Percentiles rank a stretch among this genome's conserved stretches.
Evolutionary conservation across 257 asterid species (phyloP).

Genomic region (Solanum ossicruentum): DNA sequence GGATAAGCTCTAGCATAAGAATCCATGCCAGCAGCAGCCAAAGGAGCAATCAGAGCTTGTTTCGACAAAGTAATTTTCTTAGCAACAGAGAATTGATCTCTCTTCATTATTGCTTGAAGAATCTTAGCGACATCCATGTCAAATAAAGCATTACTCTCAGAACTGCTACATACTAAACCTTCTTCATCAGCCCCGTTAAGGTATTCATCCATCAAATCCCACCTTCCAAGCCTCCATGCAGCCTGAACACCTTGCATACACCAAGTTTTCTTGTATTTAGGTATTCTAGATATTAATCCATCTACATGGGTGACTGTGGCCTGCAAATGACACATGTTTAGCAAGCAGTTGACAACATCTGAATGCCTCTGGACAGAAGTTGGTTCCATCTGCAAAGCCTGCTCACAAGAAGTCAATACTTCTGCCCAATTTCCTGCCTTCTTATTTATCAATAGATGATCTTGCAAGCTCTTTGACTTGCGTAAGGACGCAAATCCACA

Average conservation of each 20-base stretch:
- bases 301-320: slow-evolving; percentile 94
- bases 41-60: slow-evolving; percentile 95
- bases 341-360: slow-evolving; percentile 87
- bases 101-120: slow-evolving; percentile 87
- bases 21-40: slow-evolving; percentile 99
- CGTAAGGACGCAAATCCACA: slow-evolving; percentile 89
- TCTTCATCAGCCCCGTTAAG: slow-evolving; percentile 75
- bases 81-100: slow-evolving; percentile 59
- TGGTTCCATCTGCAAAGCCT: slow-evolving; percentile 91
- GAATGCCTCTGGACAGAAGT: slow-evolving; percentile 78
- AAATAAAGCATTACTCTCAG: slow-evolving; percentile 88
- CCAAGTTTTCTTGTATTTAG: slow-evolving; percentile 77
- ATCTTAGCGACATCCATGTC: slow-evolving; percentile 94
- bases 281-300: slow-evolving; percentile 76
- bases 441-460: slow-evolving; percentile 74
- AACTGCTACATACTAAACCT: slow-evolving; percentile 76
- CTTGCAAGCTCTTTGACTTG: slow-evolving; percentile 70
- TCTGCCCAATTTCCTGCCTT: slow-evolving; percentile 99
- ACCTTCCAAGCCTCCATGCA: slow-evolving; percentile 99
- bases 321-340: slow-evolving; percentile 92
- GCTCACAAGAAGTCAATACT: slow-evolving; percentile 92
- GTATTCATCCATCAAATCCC: slow-evolving; percentile 98
- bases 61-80: slow-evolving; percentile 75
- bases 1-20: slow-evolving; percentile 97
- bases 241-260: slow-evolving; percentile 99